phyloP scores from a whole-genome alignment of 768 basidiomycete genomes.

The Coprinopsis strossmayeri region DNA sequence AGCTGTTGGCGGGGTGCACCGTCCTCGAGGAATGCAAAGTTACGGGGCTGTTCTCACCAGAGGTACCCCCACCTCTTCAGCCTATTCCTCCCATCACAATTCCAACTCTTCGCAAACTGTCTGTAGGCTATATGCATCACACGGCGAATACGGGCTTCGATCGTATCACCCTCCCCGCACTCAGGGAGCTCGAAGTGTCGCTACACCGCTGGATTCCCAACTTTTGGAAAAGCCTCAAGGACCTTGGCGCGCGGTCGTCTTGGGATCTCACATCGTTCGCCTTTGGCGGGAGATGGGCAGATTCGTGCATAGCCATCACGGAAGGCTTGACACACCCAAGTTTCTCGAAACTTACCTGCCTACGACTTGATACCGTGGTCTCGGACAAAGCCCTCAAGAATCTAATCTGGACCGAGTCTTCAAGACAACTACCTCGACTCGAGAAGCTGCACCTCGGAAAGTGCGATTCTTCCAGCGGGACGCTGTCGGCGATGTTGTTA shows the following conservation, averaged over 20 bases:
- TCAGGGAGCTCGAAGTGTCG: neutral
- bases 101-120: neutral
- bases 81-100: neutral
- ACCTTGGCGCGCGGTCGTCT: neutral
- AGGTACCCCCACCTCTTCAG: neutral
- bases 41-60: neutral
- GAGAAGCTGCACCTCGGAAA: neutral
- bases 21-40: neutral
- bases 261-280: neutral
- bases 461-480: neutral
- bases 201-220: too few relatives aligned
- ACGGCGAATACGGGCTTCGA: neutral
- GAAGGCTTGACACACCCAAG: neutral
- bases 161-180: neutral
- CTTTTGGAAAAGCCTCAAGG: neutral
- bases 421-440: neutral
- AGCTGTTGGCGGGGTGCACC: neutral
- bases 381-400: neutral
- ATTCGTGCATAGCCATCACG: too few relatives aligned
- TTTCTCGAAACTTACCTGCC: neutral
- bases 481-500: neutral
- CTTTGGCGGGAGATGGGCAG: neutral
- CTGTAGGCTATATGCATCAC: neutral
- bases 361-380: neutral
- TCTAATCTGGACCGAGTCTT: neutral